phyloP scores from a whole-genome alignment of 2,329 filamentous ascomycete species.

The Achaetomium macrosporum region DNA sequence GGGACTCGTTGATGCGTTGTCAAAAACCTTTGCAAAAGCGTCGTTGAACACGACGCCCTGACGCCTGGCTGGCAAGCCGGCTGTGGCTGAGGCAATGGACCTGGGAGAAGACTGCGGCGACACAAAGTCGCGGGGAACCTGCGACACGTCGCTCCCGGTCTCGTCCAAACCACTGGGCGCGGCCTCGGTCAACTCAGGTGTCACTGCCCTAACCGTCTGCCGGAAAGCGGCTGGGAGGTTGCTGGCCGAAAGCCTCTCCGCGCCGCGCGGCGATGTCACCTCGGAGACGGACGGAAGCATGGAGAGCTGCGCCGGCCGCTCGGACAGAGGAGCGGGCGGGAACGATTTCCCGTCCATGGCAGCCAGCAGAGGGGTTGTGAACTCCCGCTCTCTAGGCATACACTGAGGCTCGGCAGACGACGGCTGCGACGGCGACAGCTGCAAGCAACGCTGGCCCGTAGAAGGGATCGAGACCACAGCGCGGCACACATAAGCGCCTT shows the following conservation, averaged over 20 bases:
- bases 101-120: slow-evolving; percentile 44
- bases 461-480: slow-evolving; percentile 1
- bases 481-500: slow-evolving; percentile 8
- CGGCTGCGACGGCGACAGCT: neutral
- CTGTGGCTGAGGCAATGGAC: slow-evolving; percentile 33
- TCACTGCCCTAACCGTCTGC: slow-evolving; percentile 57
- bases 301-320: slow-evolving; percentile 16
- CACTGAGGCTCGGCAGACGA: neutral
- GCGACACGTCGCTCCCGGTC: slow-evolving; percentile 13
- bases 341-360: slow-evolving; percentile 27
- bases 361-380: slow-evolving; percentile 20
- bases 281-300: slow-evolving; percentile 26
- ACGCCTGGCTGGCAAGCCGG: slow-evolving; percentile 33
- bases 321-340: slow-evolving; percentile 18
- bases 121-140: slow-evolving; percentile 29
- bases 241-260: slow-evolving; percentile 28
- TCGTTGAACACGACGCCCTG: slow-evolving; percentile 59
- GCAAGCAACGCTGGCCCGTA: neutral
- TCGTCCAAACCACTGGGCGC: slow-evolving; percentile 25
- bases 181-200: slow-evolving; percentile 51
- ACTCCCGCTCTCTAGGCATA: slow-evolving; percentile 12
- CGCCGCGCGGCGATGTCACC: slow-evolving; percentile 21
- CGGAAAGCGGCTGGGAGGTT: slow-evolving; percentile 27
- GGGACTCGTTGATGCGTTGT: slow-evolving; percentile 40
- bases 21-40: slow-evolving; percentile 45